Conservation (phyloP, 2,329 filamentous ascomycete genomes). For the Alternaria hordeiaustralica region DNA sequence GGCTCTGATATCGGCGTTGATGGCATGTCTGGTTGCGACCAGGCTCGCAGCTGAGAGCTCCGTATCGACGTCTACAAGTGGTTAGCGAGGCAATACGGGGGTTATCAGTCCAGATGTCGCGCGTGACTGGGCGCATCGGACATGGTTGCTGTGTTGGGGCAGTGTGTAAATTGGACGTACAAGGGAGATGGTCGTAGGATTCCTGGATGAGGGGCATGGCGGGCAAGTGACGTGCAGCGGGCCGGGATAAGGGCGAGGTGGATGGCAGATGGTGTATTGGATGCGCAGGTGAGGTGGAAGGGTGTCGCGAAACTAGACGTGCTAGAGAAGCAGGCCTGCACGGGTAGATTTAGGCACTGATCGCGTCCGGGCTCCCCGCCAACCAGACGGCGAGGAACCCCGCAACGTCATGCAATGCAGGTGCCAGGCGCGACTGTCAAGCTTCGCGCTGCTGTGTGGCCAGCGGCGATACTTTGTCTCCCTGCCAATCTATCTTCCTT, state of each 20-base stretch:
- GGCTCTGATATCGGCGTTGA: constrained; percentile 64
- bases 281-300: constrained; percentile 8
- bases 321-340: constrained; percentile 3
- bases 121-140: constrained; percentile 49
- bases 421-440: neutral
- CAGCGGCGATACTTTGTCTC: neutral
- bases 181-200: constrained; percentile 81
- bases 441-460: neutral
- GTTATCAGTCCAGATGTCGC: neutral
- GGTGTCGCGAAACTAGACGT: constrained; percentile 5
- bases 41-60: constrained; percentile 70
- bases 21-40: constrained; percentile 71
- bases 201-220: constrained; percentile 71
- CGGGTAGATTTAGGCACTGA: constrained; percentile 19
- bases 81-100: constrained; percentile 21
- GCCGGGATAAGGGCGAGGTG: neutral
- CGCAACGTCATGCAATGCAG: constrained; percentile 23
- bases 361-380: constrained; percentile 11
- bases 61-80: constrained; percentile 75
- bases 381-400: constrained; percentile 12
- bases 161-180: constrained; percentile 57
- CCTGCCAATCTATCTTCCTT: neutral
- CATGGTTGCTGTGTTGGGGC: constrained; percentile 62
- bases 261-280: constrained; percentile 21
- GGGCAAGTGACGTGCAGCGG: constrained; percentile 23